Percentiles rank a stretch among this genome's conserved stretches.
Evolutionary conservation across 441 rosid species (phyloP).

Genomic region (Erodium texanum): DNA sequence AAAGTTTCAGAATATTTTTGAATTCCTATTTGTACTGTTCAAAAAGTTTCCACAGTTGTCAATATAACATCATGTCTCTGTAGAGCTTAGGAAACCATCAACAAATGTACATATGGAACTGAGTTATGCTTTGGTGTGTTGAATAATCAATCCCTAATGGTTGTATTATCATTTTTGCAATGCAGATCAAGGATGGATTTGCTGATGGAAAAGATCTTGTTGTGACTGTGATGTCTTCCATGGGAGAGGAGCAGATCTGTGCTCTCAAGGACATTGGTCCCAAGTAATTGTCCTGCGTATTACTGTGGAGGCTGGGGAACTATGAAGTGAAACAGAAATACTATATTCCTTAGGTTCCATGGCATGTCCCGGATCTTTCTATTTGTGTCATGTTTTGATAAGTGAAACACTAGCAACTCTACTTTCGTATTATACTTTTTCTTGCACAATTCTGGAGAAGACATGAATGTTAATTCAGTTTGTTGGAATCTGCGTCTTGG

Average conservation of each 20-base stretch:
- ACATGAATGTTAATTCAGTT: not conserved
- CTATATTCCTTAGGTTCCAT: not conserved
- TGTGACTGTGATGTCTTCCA: constrained; percentile 77
- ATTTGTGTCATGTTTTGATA: not conserved
- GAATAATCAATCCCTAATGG: not conserved
- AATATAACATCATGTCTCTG: too few relatives aligned
- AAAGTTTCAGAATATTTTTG: too few relatives aligned
- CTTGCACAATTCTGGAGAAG: not conserved
- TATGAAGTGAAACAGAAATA: not conserved
- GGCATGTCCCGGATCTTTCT: not conserved
- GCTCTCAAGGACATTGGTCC: constrained; percentile 86
- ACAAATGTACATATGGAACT: too few relatives aligned
- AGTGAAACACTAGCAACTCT: not conserved
- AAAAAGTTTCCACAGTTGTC: too few relatives aligned
- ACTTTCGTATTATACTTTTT: not conserved
- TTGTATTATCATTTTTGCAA: not conserved
- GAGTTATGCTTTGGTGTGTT: too few relatives aligned
- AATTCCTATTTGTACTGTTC: too few relatives aligned
- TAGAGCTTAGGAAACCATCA: too few relatives aligned
- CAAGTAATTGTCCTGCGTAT: constrained; percentile 23
- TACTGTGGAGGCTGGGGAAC: not conserved
- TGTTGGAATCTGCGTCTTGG: not conserved
- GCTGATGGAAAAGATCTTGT: constrained; percentile 75
- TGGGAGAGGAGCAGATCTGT: constrained; percentile 98
- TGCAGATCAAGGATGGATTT: constrained; percentile 76